phyloP scores from a whole-genome alignment of 768 basidiomycete species.

The Phanerodontia chrysosporium region DNA sequence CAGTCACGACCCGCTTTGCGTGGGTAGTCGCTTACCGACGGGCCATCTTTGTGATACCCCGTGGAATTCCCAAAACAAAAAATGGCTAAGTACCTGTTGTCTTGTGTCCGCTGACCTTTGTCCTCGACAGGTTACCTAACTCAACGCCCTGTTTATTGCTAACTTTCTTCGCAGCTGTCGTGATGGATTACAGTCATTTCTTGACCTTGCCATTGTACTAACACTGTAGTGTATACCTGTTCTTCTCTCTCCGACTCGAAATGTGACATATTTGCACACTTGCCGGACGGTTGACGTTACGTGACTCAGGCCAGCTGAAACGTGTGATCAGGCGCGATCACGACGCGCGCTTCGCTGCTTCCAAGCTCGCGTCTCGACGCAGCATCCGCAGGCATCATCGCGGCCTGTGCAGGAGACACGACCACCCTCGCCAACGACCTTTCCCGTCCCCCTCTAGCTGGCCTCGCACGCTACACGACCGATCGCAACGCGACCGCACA shows the following conservation, averaged over 20 bases:
- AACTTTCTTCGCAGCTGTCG: not conserved
- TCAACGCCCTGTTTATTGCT: not conserved
- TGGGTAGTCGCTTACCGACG: not conserved
- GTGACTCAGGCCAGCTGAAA: too few relatives aligned
- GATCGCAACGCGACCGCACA: not conserved
- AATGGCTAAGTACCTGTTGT: not conserved
- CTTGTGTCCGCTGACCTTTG: not conserved
- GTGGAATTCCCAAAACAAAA: not conserved
- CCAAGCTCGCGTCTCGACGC: not conserved
- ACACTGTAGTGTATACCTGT: not conserved
- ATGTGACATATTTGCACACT: too few relatives aligned
- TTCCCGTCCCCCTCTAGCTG: not conserved
- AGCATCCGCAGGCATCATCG: slow-evolving; percentile 1
- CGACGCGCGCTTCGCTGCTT: slow-evolving; percentile 1
- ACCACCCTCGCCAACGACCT: not conserved
- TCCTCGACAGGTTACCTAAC: not conserved
- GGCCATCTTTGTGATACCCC: not conserved
- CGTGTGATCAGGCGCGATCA: not conserved
- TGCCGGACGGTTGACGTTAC: too few relatives aligned
- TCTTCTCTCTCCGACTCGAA: too few relatives aligned
- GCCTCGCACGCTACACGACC: not conserved
- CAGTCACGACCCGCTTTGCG: not conserved
- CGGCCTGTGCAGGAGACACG: slow-evolving; percentile 6
- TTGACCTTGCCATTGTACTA: not conserved
- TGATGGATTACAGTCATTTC: not conserved